Evolutionary conservation across 441 rosid genomes (phyloP).

Genomic region (Erodium trifolium): DNA sequence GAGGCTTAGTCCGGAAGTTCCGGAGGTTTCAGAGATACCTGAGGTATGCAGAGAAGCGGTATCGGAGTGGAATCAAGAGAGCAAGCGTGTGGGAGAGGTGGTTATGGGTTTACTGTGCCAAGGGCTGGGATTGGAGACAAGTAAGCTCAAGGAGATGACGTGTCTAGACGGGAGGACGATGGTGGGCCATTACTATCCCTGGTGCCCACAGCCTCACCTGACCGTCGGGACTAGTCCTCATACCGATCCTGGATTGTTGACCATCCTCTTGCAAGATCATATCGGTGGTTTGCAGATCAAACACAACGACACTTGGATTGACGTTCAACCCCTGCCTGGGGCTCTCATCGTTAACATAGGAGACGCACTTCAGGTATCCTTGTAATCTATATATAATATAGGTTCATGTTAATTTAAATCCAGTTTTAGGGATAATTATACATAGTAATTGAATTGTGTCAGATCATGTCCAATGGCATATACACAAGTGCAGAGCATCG

Average conservation of each 20-base stretch:
- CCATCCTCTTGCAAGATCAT: constrained; percentile 21
- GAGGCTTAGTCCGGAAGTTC: constrained; percentile 18
- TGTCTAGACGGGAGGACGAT: background rate
- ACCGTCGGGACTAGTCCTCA: constrained; percentile 6
- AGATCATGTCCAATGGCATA: background rate
- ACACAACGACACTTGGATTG: constrained; percentile 14
- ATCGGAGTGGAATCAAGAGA: constrained; percentile 17
- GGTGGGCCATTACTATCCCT: constrained; percentile 24
- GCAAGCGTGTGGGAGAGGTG: constrained; percentile 20
- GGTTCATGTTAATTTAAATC: too few species aligned
- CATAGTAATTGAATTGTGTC: background rate
- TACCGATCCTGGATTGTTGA: constrained; percentile 20
- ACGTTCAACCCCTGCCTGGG: constrained; percentile 22
- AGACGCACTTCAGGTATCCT: constrained; percentile 23
- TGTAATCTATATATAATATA: too few species aligned
- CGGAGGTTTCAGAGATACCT: constrained; percentile 14
- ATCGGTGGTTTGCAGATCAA: constrained; percentile 22
- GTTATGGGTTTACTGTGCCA: constrained; percentile 29
- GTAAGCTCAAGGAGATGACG: background rate
- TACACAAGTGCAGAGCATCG: background rate
- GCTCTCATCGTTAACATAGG: constrained; percentile 22
- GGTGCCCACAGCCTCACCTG: constrained; percentile 26
- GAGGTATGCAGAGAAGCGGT: background rate
- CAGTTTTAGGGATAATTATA: too few species aligned
- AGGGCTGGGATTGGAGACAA: constrained; percentile 16